Base-by-base conservation (phyloP, 1,284 basidiomycete species). In the Albatrellus sp. region DNA sequence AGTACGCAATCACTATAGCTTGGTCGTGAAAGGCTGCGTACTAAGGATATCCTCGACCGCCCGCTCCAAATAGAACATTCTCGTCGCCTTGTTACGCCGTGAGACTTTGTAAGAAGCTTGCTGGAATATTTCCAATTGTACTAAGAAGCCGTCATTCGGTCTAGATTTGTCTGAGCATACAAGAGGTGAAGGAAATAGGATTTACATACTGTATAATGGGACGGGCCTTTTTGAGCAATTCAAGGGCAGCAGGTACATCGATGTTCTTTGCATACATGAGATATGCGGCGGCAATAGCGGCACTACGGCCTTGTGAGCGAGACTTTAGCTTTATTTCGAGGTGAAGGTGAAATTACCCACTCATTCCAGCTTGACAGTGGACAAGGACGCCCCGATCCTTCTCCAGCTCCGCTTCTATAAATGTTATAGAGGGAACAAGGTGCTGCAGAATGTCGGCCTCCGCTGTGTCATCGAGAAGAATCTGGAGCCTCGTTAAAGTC, bases 341-440 rank as follows among this genome's bases (percentile, higher is more conserved):
- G 16, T 20, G 31, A 20, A 40, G 37, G 14, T 20, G 42, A 20
- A 39, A 36, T 16, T 37, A 75, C 82, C 57, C 60, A 88, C 87
- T 90, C 63, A 90, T 72, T 19, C 89, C 89, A 19, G 87, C 89
- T 46, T 86, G 78, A 58, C 90, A 92, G 60, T 93, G 90, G 0
- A 92, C 84, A 13, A 92, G 66, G 0, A 93, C 82, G 1, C 82
- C 81, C 24, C 79, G 69, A 0, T 74, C 76, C 54, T 81, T 84
- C 54, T 80, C 72, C 2, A 90, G 63, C 50, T 89, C 83, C 11
- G 73, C 70, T 50, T 83, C 70, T 44, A 93, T 89, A 65, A 90
- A 90, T 0, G 80, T 75, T 43, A 90, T 84, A 1, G 80, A 77
- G 1, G 80, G 74, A 2, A 88, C 67, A 45, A 93, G 70, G 57